Evolutionary conservation across 2,329 filamentous ascomycete species (phyloP).

Genomic region (Trichocomaceae sp.): DNA sequence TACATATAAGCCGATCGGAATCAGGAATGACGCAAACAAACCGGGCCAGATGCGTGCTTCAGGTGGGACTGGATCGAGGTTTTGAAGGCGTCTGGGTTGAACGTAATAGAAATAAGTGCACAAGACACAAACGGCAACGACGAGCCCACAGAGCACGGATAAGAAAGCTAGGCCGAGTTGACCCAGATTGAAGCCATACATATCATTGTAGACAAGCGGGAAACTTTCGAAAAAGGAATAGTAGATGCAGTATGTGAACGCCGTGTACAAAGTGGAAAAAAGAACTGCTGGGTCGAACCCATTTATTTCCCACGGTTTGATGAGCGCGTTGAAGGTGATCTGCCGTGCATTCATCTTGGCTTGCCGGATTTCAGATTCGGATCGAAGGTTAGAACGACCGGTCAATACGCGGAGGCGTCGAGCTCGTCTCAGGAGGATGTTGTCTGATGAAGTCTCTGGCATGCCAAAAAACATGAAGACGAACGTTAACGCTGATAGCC

Average conservation of each 20-base stretch:
- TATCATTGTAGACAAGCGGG: conserved; percentile 55
- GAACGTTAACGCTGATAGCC: conserved; percentile 54
- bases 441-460: conserved; percentile 57
- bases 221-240: conserved; percentile 62
- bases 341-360: conserved; percentile 12
- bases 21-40: conserved; percentile 46
- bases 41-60: conserved; percentile 51
- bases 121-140: conserved; percentile 43
- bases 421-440: conserved; percentile 58
- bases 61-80: conserved; percentile 46
- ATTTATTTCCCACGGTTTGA: conserved; percentile 53
- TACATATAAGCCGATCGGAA: conserved; percentile 47
- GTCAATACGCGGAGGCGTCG: conserved; percentile 56
- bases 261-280: conserved; percentile 59
- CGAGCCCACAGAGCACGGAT: conserved; percentile 51
- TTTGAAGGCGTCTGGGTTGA: conserved; percentile 39
- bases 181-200: conserved; percentile 56
- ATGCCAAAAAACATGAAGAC: conserved; percentile 56
- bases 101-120: conserved; percentile 51
- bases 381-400: conserved; percentile 49
- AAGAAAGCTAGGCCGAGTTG: conserved; percentile 56
- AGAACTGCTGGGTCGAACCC: conserved; percentile 57
- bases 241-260: conserved; percentile 49
- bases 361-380: conserved; percentile 59
- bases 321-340: conserved; percentile 18